Conservation (phyloP, 331 rosid genomes). For the Pyrus hybrid region DNA sequence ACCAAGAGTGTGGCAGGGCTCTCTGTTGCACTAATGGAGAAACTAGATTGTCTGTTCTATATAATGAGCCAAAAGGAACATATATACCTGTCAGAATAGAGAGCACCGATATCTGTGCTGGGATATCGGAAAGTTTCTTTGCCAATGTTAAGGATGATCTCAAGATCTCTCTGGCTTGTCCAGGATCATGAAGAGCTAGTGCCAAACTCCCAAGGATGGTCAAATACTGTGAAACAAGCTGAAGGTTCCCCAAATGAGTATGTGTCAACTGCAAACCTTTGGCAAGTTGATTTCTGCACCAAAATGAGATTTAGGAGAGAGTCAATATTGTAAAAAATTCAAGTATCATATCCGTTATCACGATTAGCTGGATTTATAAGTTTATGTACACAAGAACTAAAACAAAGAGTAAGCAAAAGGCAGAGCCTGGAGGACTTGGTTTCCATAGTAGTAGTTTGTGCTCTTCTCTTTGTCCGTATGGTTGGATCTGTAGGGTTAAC, state of each 20-base stretch:
- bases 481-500: background rate
- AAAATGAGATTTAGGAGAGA: constrained; percentile 8
- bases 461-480: background rate
- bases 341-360: background rate
- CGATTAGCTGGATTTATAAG: background rate
- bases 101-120: constrained; percentile 95
- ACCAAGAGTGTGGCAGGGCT: background rate
- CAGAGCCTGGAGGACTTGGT: background rate
- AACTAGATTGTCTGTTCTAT: background rate
- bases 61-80: constrained; percentile 2
- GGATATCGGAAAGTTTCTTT: constrained; percentile 87
- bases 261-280: constrained; percentile 95
- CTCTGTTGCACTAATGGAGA: constrained; percentile 10
- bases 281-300: constrained; percentile 82
- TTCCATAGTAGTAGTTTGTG: background rate
- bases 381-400: background rate
- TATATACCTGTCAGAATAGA: constrained; percentile 76
- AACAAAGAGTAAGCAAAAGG: background rate
- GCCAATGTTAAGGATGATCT: constrained; percentile 95
- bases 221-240: constrained; percentile 89
- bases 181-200: constrained; percentile 72
- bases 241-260: constrained; percentile 87
- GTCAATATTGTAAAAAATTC: background rate
- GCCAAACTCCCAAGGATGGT: constrained; percentile 96
- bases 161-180: constrained; percentile 92